Conservation (phyloP, 345 rosid genomes). For the Eutrema yunnanense region DNA sequence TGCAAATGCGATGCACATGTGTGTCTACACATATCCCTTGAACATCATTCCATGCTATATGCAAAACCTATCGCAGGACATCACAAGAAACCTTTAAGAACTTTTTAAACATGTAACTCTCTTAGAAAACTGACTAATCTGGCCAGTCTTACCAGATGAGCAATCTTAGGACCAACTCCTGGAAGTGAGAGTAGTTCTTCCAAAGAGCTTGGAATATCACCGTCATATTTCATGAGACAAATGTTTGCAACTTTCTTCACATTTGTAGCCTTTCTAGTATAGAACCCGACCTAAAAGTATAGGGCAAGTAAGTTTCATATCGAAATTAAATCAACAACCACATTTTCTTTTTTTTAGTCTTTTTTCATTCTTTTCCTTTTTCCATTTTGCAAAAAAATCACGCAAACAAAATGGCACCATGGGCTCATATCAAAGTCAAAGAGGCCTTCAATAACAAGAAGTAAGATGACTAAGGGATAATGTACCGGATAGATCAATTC, state of each 20-base stretch:
- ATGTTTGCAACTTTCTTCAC: conserved; percentile 89
- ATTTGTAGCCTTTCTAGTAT: conserved; percentile 79
- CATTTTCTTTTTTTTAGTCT: background rate
- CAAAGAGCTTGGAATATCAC: conserved; percentile 86
- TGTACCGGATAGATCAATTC: conserved; percentile 83
- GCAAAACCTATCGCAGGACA: conserved; percentile 65
- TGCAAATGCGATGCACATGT: conserved; percentile 90
- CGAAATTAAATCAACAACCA: background rate
- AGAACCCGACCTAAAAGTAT: conserved; percentile 75
- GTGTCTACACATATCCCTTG: conserved; percentile 96
- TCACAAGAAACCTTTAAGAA: background rate
- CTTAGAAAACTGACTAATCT: background rate
- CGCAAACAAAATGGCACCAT: background rate
- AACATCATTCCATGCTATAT: conserved; percentile 78
- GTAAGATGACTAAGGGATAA: background rate
- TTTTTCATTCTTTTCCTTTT: background rate
- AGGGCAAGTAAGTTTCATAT: background rate
- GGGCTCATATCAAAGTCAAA: background rate
- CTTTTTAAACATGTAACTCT: background rate
- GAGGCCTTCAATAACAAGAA: background rate
- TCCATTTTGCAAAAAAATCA: background rate
- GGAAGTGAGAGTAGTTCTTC: conserved; percentile 85
- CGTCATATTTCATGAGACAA: conserved; percentile 64
- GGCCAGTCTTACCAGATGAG: conserved; percentile 38
- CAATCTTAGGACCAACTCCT: conserved; percentile 93